These are phyloP conservation scores for Aspergillus ruber DNA, from an alignment of 2,329 filamentous ascomycete genomes.

Conservation along the genomic window DNA sequence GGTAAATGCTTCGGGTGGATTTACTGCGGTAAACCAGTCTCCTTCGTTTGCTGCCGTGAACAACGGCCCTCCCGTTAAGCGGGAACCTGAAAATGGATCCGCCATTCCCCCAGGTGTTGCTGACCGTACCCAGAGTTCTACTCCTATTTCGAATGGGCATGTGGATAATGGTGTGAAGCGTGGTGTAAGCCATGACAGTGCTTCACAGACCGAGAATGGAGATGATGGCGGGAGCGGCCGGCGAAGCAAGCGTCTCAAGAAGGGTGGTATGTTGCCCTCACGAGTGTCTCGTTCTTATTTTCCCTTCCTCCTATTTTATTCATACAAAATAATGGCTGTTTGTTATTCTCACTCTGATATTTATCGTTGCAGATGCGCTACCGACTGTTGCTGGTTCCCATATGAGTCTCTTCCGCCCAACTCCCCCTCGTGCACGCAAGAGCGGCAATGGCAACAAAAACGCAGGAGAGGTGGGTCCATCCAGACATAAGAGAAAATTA, in stretches of 20 bases:
- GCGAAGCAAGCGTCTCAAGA: conserved; percentile 88
- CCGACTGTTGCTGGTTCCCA: conserved; percentile 89
- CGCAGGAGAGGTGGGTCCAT: conserved; percentile 49
- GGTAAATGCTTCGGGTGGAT: conserved; percentile 57
- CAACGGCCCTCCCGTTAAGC: conserved; percentile 39
- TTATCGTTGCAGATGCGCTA: conserved; percentile 31
- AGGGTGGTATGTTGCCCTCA: conserved; percentile 48
- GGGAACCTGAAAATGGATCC: conserved; percentile 50
- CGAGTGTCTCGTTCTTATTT: not conserved
- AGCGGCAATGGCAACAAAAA: conserved; percentile 50
- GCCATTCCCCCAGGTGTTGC: conserved; percentile 59
- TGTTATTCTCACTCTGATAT: not conserved
- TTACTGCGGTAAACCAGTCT: conserved; percentile 54
- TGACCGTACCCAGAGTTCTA: conserved; percentile 56
- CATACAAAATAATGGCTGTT: conserved; percentile 33
- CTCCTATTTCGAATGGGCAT: conserved; percentile 48
- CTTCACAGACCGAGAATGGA: conserved; percentile 36
- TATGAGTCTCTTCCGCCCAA: conserved; percentile 88
- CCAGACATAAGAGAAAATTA: conserved; percentile 3
- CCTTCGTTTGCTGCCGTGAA: conserved; percentile 40
- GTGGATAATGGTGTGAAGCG: conserved; percentile 63
- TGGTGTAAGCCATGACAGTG: conserved; percentile 58
- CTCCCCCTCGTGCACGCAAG: conserved; percentile 53
- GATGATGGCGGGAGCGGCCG: conserved; percentile 63
- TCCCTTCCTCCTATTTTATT: not conserved